Base-by-base conservation (phyloP, 108 stramenopile genomes). In the Chaetoceros muelleri region DNA sequence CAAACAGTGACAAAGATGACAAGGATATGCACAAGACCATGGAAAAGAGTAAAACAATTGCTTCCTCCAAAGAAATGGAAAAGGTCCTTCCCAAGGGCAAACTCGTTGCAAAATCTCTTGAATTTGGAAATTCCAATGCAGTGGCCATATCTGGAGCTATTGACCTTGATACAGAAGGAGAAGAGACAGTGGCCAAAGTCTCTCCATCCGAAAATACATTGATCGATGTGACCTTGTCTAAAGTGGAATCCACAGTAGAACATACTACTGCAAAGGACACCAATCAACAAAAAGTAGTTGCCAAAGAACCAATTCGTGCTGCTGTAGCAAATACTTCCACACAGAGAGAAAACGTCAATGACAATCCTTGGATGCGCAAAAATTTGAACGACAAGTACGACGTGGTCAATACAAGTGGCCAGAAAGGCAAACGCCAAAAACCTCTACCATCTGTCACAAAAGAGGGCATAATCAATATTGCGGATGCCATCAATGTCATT, bases 61-160 rank as follows among this genome's bases (percentile, higher is more conserved):
- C 84, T 20, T 84, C 82, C 34, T 71, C 71, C 21, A 74, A 70
- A 47, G 87, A 92, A 49, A 80, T 84, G 64, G 80, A 52, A 8
- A 68, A 69, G 48, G 68, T 84, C 0, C 56, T 83, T 26, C 64
- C 75, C 3, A 82, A 82, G 24, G 90, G 90, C 10, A 82, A 85
- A 60, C 67, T 96, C 25, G 77, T 87, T 54, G 85, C 85, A 22
- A 71, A 72, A 10, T 70, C 78, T 18, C 60, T 92, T 44, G 62
- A 79, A 46, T 86, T 88, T 60, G 90, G 90, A 17, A 84, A 82
- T 47, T 71, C 81, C 10, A 80, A 81, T 65, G 59, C 63, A 1
- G 64, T 85, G 65, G 50, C 79, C 3, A 57, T 67, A 0, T 62
- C 57, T 50, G 66, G 52, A 19, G 66, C 48, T 2, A 58, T 65